Percentiles rank a stretch among this genome's conserved stretches.
phyloP scores from a whole-genome alignment of 1,284 basidiomycete genomes.

The Fomitopsis palustris region DNA sequence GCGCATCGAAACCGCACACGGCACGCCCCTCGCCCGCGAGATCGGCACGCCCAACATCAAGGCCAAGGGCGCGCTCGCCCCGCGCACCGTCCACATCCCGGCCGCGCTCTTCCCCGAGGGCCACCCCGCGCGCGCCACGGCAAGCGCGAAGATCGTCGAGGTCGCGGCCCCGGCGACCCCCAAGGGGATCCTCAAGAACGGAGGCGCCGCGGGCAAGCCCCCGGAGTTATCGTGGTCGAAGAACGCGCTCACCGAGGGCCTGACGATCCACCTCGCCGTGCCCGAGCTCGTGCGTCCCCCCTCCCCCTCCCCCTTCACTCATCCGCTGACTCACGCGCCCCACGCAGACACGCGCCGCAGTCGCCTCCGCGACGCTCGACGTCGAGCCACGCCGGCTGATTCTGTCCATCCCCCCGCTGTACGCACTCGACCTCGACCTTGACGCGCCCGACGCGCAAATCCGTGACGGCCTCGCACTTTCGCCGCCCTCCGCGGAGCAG shows the following conservation, averaged over 20 bases:
- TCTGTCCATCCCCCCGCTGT: constrained; percentile 43
- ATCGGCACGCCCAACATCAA: constrained; percentile 68
- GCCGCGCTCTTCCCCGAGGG: constrained; percentile 34
- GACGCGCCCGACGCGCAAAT: constrained; percentile 49
- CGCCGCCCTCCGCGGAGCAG: constrained; percentile 14
- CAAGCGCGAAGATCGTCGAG: constrained; percentile 41
- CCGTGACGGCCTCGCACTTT: constrained; percentile 3
- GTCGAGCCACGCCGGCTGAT: constrained; percentile 55
- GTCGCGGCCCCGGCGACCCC: constrained; percentile 13
- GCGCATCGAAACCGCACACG: constrained; percentile 58
- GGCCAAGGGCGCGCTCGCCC: constrained; percentile 58
- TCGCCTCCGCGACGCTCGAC: constrained; percentile 51
- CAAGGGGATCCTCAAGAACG: constrained; percentile 39
- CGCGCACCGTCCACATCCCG: constrained; percentile 56
- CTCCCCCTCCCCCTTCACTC: constrained; percentile 2
- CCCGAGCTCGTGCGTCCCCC: constrained; percentile 46
- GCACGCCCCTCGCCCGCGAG: constrained; percentile 55
- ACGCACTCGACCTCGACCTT: constrained; percentile 54
- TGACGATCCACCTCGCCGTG: constrained; percentile 47
- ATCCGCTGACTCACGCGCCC: background rate
- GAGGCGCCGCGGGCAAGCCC: constrained; percentile 1
- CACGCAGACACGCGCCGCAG: constrained; percentile 41
- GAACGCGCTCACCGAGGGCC: constrained; percentile 26
- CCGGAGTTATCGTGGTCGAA: constrained; percentile 50
- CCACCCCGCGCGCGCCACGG: constrained; percentile 15